phyloP scores from a whole-genome alignment of 768 basidiomycete species.

The Termitomyces sp. region DNA sequence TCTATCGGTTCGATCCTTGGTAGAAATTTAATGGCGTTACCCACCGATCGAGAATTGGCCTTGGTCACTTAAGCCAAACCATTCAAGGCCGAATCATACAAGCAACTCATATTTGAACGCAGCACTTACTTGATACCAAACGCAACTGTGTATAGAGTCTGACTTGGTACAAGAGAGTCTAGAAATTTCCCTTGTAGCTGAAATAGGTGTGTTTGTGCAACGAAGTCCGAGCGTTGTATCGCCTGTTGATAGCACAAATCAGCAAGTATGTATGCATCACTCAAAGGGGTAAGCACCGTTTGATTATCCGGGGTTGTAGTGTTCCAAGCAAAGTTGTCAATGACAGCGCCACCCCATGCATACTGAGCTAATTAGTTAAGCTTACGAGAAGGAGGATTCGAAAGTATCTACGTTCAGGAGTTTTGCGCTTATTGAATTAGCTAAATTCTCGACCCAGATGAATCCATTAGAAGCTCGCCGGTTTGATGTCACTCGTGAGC shows the following conservation, averaged over 20 bases:
- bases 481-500: slow-evolving; percentile 20
- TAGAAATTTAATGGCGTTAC: not conserved
- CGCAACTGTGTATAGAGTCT: slow-evolving; percentile 23
- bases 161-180: slow-evolving; percentile 19
- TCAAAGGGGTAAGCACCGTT: slow-evolving; percentile 11
- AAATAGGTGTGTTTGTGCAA: slow-evolving; percentile 21
- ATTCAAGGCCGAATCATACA: not conserved
- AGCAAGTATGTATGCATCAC: not conserved
- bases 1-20: not conserved
- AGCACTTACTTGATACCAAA: slow-evolving; percentile 27
- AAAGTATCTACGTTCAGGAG: slow-evolving; percentile 16
- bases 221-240: slow-evolving; percentile 22
- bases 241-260: slow-evolving; percentile 3
- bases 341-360: slow-evolving; percentile 28
- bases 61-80: not conserved
- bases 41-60: slow-evolving; percentile 1
- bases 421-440: slow-evolving; percentile 23
- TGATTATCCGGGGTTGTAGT: slow-evolving; percentile 22
- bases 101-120: not conserved
- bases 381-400: not conserved
- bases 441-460: slow-evolving; percentile 26
- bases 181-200: slow-evolving; percentile 23
- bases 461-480: slow-evolving; percentile 26
- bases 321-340: slow-evolving; percentile 28
- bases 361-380: slow-evolving; percentile 14